phyloP scores from a whole-genome alignment of 495 filamentous ascomycete genomes.

The Daldinia loculata region DNA sequence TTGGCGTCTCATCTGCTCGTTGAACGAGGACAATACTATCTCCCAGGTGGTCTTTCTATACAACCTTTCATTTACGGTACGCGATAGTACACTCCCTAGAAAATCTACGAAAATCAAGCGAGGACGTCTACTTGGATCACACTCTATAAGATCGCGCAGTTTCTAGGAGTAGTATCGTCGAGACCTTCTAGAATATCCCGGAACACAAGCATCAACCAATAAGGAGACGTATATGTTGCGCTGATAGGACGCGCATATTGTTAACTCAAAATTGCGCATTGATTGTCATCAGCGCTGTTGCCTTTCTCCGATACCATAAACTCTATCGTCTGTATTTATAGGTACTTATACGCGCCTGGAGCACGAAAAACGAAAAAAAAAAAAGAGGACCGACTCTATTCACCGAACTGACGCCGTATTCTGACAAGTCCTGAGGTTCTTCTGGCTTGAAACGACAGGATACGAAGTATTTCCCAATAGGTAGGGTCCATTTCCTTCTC shows the following conservation, averaged over 20 bases:
- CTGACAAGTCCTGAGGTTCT: not conserved
- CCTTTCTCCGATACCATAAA: not conserved
- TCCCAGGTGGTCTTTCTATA: not conserved
- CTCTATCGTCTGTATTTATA: not conserved
- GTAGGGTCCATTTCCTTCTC: constrained; percentile 17
- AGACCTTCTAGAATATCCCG: constrained; percentile 16
- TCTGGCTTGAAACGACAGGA: constrained; percentile 1
- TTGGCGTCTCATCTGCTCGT: constrained; percentile 8
- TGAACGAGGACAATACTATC: not conserved
- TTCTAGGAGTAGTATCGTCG: not conserved
- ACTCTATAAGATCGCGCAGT: constrained; percentile 17
- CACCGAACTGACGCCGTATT: constrained; percentile 1
- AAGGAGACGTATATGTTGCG: not conserved
- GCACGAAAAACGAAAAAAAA: not conserved
- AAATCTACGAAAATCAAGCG: constrained; percentile 5
- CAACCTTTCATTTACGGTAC: not conserved
- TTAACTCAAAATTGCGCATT: not conserved
- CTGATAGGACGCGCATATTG: constrained; percentile 3
- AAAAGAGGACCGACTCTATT: not conserved
- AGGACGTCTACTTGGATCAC: constrained; percentile 8
- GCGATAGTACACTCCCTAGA: not conserved
- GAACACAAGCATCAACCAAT: constrained; percentile 1
- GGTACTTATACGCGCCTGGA: not conserved
- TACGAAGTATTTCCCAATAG: constrained; percentile 13
- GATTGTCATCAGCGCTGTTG: not conserved